A percentile compares a stretch with the other conserved stretches of the same genome.
These are phyloP conservation scores for Brassica rapa DNA, from an alignment of 345 rosid species.

Conservation along the genomic window DNA sequence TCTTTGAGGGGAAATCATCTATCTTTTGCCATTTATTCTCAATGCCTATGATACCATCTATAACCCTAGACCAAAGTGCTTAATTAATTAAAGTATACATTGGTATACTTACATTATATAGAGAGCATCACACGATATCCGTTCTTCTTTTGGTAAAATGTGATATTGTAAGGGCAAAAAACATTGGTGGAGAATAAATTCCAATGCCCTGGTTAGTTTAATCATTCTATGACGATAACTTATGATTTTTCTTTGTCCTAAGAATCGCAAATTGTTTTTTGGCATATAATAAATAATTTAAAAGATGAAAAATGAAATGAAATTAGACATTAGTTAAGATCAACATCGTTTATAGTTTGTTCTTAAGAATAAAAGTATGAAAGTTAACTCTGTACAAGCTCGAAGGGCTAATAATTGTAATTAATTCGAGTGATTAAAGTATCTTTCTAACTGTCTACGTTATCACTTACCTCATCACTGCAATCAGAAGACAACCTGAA, in stretches of 20 bases:
- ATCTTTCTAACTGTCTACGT: not conserved
- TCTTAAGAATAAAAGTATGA: not conserved
- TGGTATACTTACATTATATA: not conserved
- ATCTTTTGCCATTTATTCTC: constrained; percentile 9
- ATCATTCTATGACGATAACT: not conserved
- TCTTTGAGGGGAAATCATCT: not conserved
- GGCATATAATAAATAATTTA: not conserved
- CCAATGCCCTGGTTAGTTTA: constrained; percentile 41
- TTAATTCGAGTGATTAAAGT: constrained; percentile 8
- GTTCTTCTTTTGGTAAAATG: constrained; percentile 63
- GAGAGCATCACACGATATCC: constrained; percentile 50
- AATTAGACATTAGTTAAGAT: not conserved
- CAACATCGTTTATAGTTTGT: not conserved
- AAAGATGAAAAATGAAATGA: not conserved
- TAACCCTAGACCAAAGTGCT: constrained; percentile 41
- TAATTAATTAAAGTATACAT: constrained; percentile 21
- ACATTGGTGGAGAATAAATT: constrained; percentile 44
- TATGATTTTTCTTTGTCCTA: not conserved
- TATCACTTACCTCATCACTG: constrained; percentile 14
- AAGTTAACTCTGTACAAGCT: not conserved
- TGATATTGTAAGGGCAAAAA: constrained; percentile 8
- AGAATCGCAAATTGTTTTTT: not conserved
- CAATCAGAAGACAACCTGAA: constrained; percentile 2
- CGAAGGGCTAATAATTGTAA: not conserved
- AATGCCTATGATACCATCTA: constrained; percentile 19